phyloP scores from a whole-genome alignment of 768 basidiomycete genomes.

The Trametes cingulata region DNA sequence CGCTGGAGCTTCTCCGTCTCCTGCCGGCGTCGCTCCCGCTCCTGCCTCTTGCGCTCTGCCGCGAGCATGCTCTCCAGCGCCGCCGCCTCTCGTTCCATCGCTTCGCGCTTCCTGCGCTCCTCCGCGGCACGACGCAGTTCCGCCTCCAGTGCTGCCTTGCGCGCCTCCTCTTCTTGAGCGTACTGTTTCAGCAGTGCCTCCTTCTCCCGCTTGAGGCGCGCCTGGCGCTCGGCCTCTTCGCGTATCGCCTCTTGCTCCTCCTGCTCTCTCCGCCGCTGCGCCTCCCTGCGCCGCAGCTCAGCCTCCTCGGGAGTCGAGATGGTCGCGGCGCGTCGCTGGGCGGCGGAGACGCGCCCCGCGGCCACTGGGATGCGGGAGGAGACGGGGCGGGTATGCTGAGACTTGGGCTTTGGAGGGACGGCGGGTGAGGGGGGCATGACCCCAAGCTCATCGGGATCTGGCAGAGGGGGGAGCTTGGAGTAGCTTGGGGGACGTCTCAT shows the following conservation, averaged over 20 bases:
- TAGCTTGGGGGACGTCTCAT: slow-evolving; percentile 1
- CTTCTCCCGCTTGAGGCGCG: slow-evolving; percentile 28
- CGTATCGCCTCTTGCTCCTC: slow-evolving; percentile 22
- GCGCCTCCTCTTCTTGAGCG: slow-evolving; percentile 28
- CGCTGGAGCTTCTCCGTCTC: slow-evolving; percentile 29
- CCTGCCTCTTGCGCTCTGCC: slow-evolving; percentile 27
- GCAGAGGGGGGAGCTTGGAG: slow-evolving; percentile 1
- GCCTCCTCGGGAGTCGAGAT: slow-evolving; percentile 24
- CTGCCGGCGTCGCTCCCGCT: slow-evolving; percentile 27
- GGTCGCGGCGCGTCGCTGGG: slow-evolving; percentile 17
- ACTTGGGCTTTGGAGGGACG: slow-evolving; percentile 12
- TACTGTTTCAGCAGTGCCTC: slow-evolving; percentile 20
- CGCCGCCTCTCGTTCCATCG: slow-evolving; percentile 27
- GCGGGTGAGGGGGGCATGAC: slow-evolving; percentile 1
- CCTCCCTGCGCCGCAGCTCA: slow-evolving; percentile 20
- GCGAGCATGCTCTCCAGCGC: slow-evolving; percentile 18
- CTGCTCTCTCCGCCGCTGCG: slow-evolving; percentile 19
- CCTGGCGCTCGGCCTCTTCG: slow-evolving; percentile 32
- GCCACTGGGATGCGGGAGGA: slow-evolving; percentile 25
- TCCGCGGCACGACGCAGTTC: slow-evolving; percentile 29
- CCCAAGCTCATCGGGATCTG: slow-evolving; percentile 7
- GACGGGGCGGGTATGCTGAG: slow-evolving; percentile 5
- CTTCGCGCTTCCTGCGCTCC: slow-evolving; percentile 27
- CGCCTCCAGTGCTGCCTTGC: slow-evolving; percentile 29
- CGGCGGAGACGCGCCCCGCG: background rate